Base-by-base conservation (phyloP, 106 monocot species). In the Dendrobium catenatum region DNA sequence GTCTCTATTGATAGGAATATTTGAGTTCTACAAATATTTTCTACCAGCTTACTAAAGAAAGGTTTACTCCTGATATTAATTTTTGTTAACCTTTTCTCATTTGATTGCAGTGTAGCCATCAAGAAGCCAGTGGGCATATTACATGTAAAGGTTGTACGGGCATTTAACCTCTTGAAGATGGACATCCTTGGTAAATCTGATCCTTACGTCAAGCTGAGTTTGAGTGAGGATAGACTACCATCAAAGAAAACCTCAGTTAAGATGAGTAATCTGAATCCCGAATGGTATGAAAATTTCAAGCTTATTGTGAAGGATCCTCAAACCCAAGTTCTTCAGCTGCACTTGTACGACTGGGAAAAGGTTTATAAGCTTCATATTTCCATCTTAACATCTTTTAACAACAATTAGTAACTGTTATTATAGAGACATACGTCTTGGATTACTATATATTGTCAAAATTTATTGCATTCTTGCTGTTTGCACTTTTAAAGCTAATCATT, bases 101-200 rank as follows among this genome's bases (percentile, higher is more conserved):
- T 61, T 61, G 2, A 61, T 61, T 61, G 46, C 78, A 91, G 96
- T 87, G 87, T 88, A 72, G 90, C 89, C 31, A 86, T 82, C 80
- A 92, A 92, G 79, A 94, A 89, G 75, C 96, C 92, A 51, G 96
- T 94, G 29, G 96, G 96, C 43, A 89, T 94, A 82, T 80, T 96
- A 79, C 89, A 86, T 76, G 96, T 96, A 42, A 96, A 90, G 80
- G 86, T 96, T 74, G 80, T 94, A 20, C 88, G 90, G n/a, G 96
- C 94, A 68, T 19, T 89, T 64, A 92, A 93, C 79, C 93, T 96
- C 22, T 80, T 67, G 37, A 96, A 96, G 79, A 96, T 96, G 96
- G 96, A 96, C 80, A 80, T 94, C 13, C 82, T 94, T 67, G 94
- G 96, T n/a, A 96, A 96, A 92, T 96, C 96, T 42, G 94, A 96